Evolutionary conservation across 2,329 filamentous ascomycete species (phyloP).

Genomic region (Albophoma yamanashiensis): DNA sequence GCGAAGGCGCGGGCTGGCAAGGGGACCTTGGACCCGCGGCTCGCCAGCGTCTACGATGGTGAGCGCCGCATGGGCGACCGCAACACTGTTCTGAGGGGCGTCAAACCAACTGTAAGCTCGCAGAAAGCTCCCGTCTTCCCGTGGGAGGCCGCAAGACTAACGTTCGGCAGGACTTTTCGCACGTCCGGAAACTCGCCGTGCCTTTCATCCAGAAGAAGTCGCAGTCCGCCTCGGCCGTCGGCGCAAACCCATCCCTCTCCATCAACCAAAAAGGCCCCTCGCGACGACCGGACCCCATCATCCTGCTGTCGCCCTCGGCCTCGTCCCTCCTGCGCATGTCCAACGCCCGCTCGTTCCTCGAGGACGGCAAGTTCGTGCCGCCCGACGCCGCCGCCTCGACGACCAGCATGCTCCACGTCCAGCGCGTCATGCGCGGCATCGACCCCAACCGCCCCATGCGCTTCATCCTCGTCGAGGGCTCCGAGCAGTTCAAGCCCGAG

Average conservation of each 20-base stretch:
- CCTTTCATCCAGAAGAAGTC: conserved; percentile 60
- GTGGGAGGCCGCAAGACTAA: conserved; percentile 2
- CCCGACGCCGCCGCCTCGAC: conserved; percentile 58
- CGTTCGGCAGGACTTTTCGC: conserved; percentile 72
- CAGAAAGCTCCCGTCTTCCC: neutral
- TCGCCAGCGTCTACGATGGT: conserved; percentile 82
- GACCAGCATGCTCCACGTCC: conserved; percentile 76
- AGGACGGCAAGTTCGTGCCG: conserved; percentile 70
- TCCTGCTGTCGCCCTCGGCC: conserved; percentile 90
- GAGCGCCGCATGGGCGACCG: conserved; percentile 89
- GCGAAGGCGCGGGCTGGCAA: conserved; percentile 44
- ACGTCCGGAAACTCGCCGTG: conserved; percentile 76
- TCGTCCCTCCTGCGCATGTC: conserved; percentile 90
- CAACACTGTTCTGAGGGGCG: conserved; percentile 76
- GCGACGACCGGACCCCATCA: conserved; percentile 69
- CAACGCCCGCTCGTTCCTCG: conserved; percentile 91
- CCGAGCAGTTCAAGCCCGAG: conserved; percentile 92
- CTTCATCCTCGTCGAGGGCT: conserved; percentile 91
- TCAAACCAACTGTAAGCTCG: conserved; percentile 69
- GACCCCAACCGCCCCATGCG: conserved; percentile 65
- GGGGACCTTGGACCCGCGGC: conserved; percentile 63
- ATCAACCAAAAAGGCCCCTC: conserved; percentile 41
- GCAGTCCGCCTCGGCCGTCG: conserved; percentile 25
- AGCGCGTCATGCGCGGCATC: conserved; percentile 62
- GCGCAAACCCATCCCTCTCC: conserved; percentile 34